Evolutionary conservation across 805 yeast species (phyloP), one percentile per base, ranked within the genome.

Genomic region (Myxozyma vanderwaltii): DNA sequence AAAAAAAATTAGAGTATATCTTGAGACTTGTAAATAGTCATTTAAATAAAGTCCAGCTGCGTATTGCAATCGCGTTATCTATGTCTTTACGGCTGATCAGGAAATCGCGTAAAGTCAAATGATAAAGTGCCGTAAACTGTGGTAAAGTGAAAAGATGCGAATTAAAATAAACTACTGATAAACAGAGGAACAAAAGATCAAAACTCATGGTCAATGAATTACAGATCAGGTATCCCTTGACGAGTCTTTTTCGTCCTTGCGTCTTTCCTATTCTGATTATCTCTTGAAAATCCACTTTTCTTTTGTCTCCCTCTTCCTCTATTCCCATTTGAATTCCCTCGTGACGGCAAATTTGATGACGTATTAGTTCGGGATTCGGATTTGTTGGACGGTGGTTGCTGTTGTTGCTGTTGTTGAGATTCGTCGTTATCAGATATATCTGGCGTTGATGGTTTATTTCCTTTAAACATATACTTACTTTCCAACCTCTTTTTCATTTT

Each of bases 401-500:
- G 23, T 38, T 17, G 1, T 15, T 2, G 2, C 12, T 47, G 29
- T 10, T 29, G 40, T 6, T 47, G 6, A 26, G n/a, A n/a, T n/a
- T 31, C 23, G 23, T 19, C 40, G 15, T 19, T 27, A 10, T 31
- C 51, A 12, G 31, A 8, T 27, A 24, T 24, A 17, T 17, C 51
- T n/a, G 13, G 10, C 27, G n/a, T 13, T 19, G 13, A n/a, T 15
- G 69, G 63, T 54, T 64, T 45, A 57, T 75, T 75, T 1, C 83
- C 83, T 62, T 71, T 75, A 59, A 80, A 79, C 76, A 83, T 75
- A 65, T 76, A 84, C 63, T 80, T 80, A 53, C 85, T 86, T 67
- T 88, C 95, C 57, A 88, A 70, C 1, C 82, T 59, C 65, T 81
- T 80, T 63, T 81, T 85, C 57, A 88, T 77, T 45, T 77, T 77